Percentiles rank a stretch among this genome's conserved stretches.
These are phyloP conservation scores for Fusarium sp. DNA, from an alignment of 2,329 filamentous ascomycete genomes.

Conservation along the genomic window DNA sequence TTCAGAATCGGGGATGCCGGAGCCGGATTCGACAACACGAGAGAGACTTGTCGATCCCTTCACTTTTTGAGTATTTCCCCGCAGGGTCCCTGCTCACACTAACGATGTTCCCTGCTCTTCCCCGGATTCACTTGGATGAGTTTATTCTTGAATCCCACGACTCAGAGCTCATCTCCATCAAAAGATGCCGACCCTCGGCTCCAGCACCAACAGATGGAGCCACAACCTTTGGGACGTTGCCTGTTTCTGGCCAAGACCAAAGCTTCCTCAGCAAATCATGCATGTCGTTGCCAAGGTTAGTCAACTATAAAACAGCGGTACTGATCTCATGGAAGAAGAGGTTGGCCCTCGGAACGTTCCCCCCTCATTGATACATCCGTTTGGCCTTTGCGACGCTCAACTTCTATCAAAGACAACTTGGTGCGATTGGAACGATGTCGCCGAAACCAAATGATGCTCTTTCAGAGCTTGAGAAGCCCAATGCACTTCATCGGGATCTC, in stretches of 20 bases:
- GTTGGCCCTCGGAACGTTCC: not conserved
- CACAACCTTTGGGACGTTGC: not conserved
- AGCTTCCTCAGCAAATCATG: not conserved
- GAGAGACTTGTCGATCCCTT: slow-evolving; percentile 1
- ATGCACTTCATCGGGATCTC: slow-evolving; percentile 15
- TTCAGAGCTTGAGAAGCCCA: slow-evolving; percentile 11
- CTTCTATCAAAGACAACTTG: not conserved
- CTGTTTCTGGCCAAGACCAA: slow-evolving; percentile 12
- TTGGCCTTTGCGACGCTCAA: not conserved
- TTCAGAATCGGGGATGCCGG: slow-evolving; percentile 16
- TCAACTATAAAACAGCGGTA: slow-evolving; percentile 9
- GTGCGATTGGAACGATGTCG: slow-evolving; percentile 1
- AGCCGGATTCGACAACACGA: slow-evolving; percentile 1
- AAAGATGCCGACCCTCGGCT: slow-evolving; percentile 7
- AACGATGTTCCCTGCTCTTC: slow-evolving; percentile 19
- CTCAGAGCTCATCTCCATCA: not conserved
- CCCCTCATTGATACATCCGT: not conserved
- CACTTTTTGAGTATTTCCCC: slow-evolving; percentile 3
- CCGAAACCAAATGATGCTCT: slow-evolving; percentile 6
- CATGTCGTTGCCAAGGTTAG: not conserved
- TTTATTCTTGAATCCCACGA: slow-evolving; percentile 14
- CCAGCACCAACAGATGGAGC: not conserved
- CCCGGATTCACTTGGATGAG: slow-evolving; percentile 22
- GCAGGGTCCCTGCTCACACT: slow-evolving; percentile 6
- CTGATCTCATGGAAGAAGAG: not conserved